Evolutionary conservation across 768 basidiomycete genomes (phyloP).

Genomic region (Lactarius sp.): DNA sequence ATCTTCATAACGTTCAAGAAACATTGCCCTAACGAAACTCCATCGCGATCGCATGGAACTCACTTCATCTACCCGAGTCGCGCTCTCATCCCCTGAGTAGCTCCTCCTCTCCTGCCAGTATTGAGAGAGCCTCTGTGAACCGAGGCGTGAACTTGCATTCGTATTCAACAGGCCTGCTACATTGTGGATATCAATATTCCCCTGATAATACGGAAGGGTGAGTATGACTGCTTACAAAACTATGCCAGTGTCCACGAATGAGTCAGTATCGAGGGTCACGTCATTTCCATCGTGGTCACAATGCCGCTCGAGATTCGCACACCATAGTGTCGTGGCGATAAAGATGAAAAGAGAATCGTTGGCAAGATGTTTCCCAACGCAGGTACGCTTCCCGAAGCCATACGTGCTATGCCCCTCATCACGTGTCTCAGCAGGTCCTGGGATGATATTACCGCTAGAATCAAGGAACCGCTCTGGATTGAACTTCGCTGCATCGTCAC

Average conservation of each 20-base stretch:
- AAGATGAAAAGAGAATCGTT: conserved; percentile 24
- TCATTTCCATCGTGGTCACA: conserved; percentile 14
- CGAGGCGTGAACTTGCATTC: background rate
- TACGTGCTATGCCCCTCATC: conserved; percentile 17
- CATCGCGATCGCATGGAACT: no score
- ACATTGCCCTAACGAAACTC: no score
- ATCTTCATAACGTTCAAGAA: no score
- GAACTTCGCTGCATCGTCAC: conserved; percentile 23
- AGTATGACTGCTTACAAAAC: conserved; percentile 10
- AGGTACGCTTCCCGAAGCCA: conserved; percentile 24
- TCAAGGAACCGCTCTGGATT: conserved; percentile 23
- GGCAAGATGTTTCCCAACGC: conserved; percentile 23
- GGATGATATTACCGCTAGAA: background rate
- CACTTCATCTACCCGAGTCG: no score
- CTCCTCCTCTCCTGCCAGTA: conserved; percentile 1
- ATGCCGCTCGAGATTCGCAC: conserved; percentile 18
- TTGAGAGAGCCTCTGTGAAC: background rate
- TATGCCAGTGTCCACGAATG: conserved; percentile 2
- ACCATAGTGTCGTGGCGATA: conserved; percentile 23
- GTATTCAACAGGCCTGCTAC: background rate
- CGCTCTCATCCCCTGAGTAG: background rate
- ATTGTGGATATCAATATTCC: background rate
- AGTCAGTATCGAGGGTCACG: background rate
- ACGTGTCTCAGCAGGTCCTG: background rate
- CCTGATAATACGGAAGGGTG: background rate